Percentiles rank a stretch among this genome's conserved stretches.
Evolutionary conservation across 129 eudicot genomes (phyloP).

Genomic region (Lactuca saligna): DNA sequence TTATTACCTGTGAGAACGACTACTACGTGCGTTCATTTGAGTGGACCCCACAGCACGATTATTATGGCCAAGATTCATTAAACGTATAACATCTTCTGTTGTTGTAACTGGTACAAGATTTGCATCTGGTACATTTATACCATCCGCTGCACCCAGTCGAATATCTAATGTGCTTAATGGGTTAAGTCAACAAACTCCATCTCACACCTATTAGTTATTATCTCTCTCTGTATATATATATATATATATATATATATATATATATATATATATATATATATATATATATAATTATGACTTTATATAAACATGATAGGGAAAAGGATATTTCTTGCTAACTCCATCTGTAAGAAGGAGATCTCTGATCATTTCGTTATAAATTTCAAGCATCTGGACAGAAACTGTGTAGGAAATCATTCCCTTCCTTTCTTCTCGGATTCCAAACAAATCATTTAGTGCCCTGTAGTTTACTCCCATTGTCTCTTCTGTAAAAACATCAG

Average conservation of each 20-base stretch:
- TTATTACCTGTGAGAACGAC: conserved; percentile 86
- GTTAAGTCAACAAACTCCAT: conserved; percentile 46
- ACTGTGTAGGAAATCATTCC: conserved; percentile 55
- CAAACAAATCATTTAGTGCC: conserved; percentile 73
- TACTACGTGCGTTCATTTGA: conserved; percentile 81
- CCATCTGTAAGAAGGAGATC: conserved; percentile 77
- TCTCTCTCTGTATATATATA: too few species aligned
- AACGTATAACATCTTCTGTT: conserved; percentile 63
- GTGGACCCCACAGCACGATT: conserved; percentile 89
- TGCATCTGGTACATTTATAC: conserved; percentile 89
- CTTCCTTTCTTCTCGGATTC: conserved; percentile 68
- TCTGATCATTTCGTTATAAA: conserved; percentile 83
- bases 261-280: too few species aligned
- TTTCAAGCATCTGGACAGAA: conserved; percentile 86
- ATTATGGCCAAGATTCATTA: conserved; percentile 79
- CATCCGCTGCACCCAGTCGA: conserved; percentile 64
- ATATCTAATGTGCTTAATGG: conserved; percentile 61
- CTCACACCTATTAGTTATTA: too few species aligned
- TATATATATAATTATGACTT: too few species aligned
- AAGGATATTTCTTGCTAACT: conserved; percentile 67
- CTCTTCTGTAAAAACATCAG: conserved; percentile 56
- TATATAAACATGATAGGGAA: too few species aligned
- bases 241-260: too few species aligned
- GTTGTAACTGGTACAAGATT: conserved; percentile 62
- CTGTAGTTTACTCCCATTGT: conserved; percentile 78